Base-by-base conservation (phyloP, 768 basidiomycete species). In the Lentinula aciculospora region DNA sequence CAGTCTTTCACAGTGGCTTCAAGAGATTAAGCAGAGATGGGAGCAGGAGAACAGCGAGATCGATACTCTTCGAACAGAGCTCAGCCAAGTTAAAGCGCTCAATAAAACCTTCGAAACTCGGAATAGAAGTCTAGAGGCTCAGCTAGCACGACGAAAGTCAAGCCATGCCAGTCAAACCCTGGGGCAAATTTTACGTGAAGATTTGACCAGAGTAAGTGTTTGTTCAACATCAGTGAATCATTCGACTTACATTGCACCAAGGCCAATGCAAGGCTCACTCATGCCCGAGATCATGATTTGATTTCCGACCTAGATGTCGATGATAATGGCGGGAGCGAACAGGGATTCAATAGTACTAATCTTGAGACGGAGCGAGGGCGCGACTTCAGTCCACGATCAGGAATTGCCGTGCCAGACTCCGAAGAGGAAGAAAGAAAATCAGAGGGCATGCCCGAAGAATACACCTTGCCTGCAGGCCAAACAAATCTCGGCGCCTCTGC, bases 1-100 rank as follows among this genome's bases (percentile, higher is more conserved):
- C 28, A 36, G 39, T 29, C 54, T 56, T 56, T 46, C 39, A n/a
- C 54, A 36, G 12, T 46, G 28, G 12, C 19, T 56, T 5, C 40
- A 56, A 56, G 40, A 32, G 1, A 19, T 56, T 8, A 44, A 56
- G 27, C 39, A 42, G 12, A 56, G 29, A 45, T 56, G 44, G 39
- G 31, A 46, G 28, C 27, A 56, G 32, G 54, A 56, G 15, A 56
- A 29, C 28, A 63, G 58, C 31, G 74, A 74, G 31, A 65, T 72
- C 13, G 62, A 68, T 10, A 73, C 77, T 25, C 71, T 81, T 25
- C 74, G 82, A 58, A 61, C 63, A 13, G 36, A 45, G 42, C 40
- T 56, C 28, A 42, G 29, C 25, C 17, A 44, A 45, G 25, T 42
- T 17, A 19, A 13, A 40, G 44, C 40, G 0, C 28, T 70, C 12